Evolutionary conservation across 2,329 filamentous ascomycete genomes (phyloP).

Genomic region (Xylariaceae sp.): DNA sequence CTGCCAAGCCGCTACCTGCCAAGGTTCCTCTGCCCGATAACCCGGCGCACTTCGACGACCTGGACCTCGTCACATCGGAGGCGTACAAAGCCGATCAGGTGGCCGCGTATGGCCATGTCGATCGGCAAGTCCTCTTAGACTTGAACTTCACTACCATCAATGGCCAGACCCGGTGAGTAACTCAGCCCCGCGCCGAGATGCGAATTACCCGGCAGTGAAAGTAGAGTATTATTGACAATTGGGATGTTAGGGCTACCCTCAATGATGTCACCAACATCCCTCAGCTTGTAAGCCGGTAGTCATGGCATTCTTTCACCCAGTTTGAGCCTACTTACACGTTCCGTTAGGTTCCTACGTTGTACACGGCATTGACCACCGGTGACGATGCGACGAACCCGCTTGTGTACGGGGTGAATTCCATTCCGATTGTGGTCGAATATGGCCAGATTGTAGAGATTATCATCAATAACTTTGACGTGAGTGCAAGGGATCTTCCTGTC

Average conservation of each 20-base stretch:
- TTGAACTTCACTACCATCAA: slow-evolving; percentile 12
- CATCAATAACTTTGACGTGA: slow-evolving; percentile 16
- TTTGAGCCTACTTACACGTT: neutral
- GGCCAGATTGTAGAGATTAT: slow-evolving; percentile 10
- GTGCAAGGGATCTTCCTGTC: neutral
- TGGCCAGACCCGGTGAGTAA: slow-evolving; percentile 11
- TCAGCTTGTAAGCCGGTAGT: slow-evolving; percentile 6
- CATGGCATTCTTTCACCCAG: neutral
- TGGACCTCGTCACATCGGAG: slow-evolving; percentile 5
- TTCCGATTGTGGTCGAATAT: slow-evolving; percentile 8
- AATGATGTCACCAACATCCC: slow-evolving; percentile 6
- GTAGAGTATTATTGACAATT: neutral
- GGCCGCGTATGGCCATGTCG: slow-evolving; percentile 7
- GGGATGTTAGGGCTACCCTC: slow-evolving; percentile 8
- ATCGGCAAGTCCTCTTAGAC: slow-evolving; percentile 9
- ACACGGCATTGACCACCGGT: slow-evolving; percentile 11
- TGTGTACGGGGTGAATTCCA: slow-evolving; percentile 10
- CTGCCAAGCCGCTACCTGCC: slow-evolving; percentile 9
- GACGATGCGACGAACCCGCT: slow-evolving; percentile 8
- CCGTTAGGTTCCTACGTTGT: slow-evolving; percentile 11
- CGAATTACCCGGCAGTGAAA: too few species aligned
- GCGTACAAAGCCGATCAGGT: slow-evolving; percentile 10
- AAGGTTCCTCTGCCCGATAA: slow-evolving; percentile 6
- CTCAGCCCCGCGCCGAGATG: neutral
- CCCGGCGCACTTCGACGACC: slow-evolving; percentile 4